phyloP scores from a whole-genome alignment of 2,329 filamentous ascomycete genomes.

The Trichophyton verrucosum region DNA sequence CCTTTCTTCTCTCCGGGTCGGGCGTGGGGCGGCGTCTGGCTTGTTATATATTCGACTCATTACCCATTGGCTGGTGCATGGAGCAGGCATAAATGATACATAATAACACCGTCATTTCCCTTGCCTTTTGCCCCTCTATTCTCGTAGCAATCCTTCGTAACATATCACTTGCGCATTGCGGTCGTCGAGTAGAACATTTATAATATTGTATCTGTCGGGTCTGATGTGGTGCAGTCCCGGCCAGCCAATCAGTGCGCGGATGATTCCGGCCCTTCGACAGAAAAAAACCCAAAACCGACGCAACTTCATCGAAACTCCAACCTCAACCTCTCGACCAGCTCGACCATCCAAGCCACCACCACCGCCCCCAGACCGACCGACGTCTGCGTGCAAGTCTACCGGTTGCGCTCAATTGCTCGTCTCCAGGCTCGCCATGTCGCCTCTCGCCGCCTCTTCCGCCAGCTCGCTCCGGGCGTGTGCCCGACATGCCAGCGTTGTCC shows the following conservation, averaged over 20 bases:
- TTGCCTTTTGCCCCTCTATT: neutral
- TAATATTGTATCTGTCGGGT: too few species aligned
- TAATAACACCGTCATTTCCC: neutral
- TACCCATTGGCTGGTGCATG: neutral
- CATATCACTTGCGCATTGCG: neutral
- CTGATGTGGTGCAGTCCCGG: neutral
- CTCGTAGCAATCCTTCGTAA: neutral
- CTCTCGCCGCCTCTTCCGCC: slow-evolving; percentile 56
- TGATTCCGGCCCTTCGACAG: slow-evolving; percentile 27
- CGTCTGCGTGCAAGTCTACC: slow-evolving; percentile 11
- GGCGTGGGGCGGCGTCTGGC: neutral
- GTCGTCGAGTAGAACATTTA: too few species aligned
- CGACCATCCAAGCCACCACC: slow-evolving; percentile 7
- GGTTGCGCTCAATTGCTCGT: slow-evolving; percentile 23
- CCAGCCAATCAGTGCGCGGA: slow-evolving; percentile 29
- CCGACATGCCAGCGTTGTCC: slow-evolving; percentile 32
- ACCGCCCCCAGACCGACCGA: slow-evolving; percentile 2
- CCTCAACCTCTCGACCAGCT: slow-evolving; percentile 14
- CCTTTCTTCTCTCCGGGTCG: neutral
- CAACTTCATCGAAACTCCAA: slow-evolving; percentile 18
- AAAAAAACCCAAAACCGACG: slow-evolving; percentile 20
- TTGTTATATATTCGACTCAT: neutral
- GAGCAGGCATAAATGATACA: neutral
- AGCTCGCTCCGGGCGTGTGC: slow-evolving; percentile 46
- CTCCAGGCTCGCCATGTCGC: slow-evolving; percentile 44